Evolutionary conservation across 1,284 basidiomycete genomes (phyloP).

Genomic region (Gomphus sp.): DNA sequence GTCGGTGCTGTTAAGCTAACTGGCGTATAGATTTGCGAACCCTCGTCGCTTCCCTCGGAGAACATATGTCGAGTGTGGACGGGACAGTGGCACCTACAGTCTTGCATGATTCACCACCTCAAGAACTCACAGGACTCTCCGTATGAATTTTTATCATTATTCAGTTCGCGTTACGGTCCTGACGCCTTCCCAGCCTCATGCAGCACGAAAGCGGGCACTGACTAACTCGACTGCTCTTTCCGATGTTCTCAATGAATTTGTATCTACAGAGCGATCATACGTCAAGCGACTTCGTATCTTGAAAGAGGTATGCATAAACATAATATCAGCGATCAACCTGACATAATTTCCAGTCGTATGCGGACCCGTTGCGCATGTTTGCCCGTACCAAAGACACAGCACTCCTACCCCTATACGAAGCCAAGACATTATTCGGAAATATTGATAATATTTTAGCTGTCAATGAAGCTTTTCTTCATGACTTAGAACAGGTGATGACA

Average conservation of each 20-base stretch:
- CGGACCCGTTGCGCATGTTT: slow-evolving; percentile 82
- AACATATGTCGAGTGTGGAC: slow-evolving; percentile 18
- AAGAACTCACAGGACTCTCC: slow-evolving; percentile 5
- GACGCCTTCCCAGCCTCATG: not conserved
- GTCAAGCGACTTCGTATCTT: slow-evolving; percentile 66
- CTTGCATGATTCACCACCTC: slow-evolving; percentile 2
- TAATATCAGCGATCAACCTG: not conserved
- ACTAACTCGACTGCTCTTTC: slow-evolving; percentile 55
- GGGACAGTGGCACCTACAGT: not conserved
- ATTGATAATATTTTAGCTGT: slow-evolving; percentile 83
- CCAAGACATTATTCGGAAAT: slow-evolving; percentile 90
- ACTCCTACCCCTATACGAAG: slow-evolving; percentile 84
- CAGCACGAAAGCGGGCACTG: slow-evolving; percentile 41
- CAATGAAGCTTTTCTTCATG: slow-evolving; percentile 78
- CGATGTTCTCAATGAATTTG: slow-evolving; percentile 59
- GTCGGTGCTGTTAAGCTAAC: slow-evolving; percentile 1
- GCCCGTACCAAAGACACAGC: slow-evolving; percentile 77
- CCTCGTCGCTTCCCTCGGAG: slow-evolving; percentile 65
- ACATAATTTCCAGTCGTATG: slow-evolving; percentile 51
- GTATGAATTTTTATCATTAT: not conserved
- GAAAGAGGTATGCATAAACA: slow-evolving; percentile 33
- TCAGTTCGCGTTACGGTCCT: not conserved
- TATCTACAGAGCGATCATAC: slow-evolving; percentile 59
- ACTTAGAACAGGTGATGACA: slow-evolving; percentile 71
- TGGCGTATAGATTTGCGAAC: slow-evolving; percentile 59